Evolutionary conservation across 352 stramenopile genomes (phyloP), one percentile per base, ranked within the genome.

Genomic region (Globisporangium spiculum): DNA sequence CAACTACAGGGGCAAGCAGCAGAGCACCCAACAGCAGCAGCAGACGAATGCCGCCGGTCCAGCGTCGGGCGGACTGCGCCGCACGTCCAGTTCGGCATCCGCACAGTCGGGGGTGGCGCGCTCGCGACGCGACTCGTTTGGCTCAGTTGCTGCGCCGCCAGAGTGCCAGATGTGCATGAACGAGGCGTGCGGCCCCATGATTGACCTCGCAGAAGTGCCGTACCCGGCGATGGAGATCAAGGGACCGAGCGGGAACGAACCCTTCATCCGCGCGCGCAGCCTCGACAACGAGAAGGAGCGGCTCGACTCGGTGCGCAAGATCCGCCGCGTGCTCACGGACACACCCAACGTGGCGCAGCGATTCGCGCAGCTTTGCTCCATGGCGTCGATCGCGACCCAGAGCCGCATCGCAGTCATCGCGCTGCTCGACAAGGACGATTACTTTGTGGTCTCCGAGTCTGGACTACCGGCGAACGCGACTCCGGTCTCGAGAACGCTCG

Each of bases 351-450:
- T 78, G 4, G 72, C 75, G 26, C 76, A 86, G 59, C 78, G 81
- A 26, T 77, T 94, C 32, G 68, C 71, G 34, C 85, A 94, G 61
- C 84, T 94, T 63, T 88, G 80, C 63, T 84, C 83, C 50, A 93
- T 96, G 83, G 84, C 85, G 27, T 77, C 56, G 9, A 94, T 93
- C 65, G 87, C 86, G n/a, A 88, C 85, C 1, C 78, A 81, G 46
- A 90, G 83, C 54, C 75, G 81, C 0, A 80, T 91, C 57, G 85
- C 86, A 4, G 48, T 94, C 0, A 75, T 94, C 7, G 88, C 85
- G 0, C 67, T 96, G 52, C 72, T 96, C 10, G 86, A 90, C 36
- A 85, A 78, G 60, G 76, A 91, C 65, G 84, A 92, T 30, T 94
- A 91, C 53, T 67, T 89, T 12, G 70, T 92, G 24, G 81, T 69